phyloP scores from a whole-genome alignment of 2,329 filamentous ascomycete species.

The Paraphoma chrysanthemicola region DNA sequence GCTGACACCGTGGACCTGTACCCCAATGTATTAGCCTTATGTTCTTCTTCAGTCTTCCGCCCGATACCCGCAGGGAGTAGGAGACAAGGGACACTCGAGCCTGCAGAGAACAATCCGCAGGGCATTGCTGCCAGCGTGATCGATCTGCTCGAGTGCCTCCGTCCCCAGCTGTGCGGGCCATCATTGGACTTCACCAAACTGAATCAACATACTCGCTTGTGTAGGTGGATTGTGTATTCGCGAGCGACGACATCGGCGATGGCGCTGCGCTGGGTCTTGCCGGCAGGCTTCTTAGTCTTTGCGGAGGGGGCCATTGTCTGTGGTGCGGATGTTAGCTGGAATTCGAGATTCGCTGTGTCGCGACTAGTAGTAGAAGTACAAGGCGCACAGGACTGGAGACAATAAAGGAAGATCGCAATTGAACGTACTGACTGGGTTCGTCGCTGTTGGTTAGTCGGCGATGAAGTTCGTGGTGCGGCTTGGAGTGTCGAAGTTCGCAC shows the following conservation, averaged over 20 bases:
- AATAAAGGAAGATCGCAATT: not conserved
- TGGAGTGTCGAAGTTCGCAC: conserved; percentile 20
- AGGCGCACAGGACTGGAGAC: not conserved
- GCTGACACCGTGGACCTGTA: conserved; percentile 90
- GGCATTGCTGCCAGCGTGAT: conserved; percentile 20
- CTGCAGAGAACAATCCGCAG: not conserved
- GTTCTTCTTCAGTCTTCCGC: conserved; percentile 68
- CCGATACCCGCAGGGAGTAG: conserved; percentile 56
- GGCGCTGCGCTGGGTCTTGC: conserved; percentile 81
- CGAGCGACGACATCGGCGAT: conserved; percentile 98
- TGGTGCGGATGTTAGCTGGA: conserved; percentile 22
- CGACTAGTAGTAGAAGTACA: not conserved
- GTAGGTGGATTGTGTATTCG: conserved; percentile 99
- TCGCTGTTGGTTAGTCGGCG: conserved; percentile 38
- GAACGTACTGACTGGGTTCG: conserved; percentile 34
- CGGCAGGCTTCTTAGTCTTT: conserved; percentile 67
- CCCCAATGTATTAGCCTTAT: conserved; percentile 54
- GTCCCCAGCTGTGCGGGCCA: conserved; percentile 51
- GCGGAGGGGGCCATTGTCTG: conserved; percentile 52
- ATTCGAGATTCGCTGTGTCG: not conserved
- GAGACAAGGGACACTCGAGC: conserved; percentile 10
- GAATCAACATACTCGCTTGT: conserved; percentile 92
- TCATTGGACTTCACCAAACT: conserved; percentile 76
- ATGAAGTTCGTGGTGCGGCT: conserved; percentile 27
- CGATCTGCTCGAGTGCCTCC: conserved; percentile 20